phyloP scores from a whole-genome alignment of 2,329 filamentous ascomycete species.

The Myrmaecium sp. region DNA sequence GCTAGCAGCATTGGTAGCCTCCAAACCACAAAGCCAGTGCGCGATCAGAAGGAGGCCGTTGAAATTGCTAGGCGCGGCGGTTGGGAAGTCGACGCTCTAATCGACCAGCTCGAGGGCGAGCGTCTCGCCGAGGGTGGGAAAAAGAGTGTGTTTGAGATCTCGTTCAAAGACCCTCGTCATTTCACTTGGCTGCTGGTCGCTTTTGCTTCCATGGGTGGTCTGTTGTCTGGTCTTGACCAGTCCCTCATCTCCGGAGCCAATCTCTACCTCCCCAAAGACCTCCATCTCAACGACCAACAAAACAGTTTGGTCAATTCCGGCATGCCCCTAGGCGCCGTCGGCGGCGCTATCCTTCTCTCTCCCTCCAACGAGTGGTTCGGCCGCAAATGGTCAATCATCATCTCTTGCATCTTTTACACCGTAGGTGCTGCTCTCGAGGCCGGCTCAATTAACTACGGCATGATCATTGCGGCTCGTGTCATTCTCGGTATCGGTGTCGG shows the following conservation, averaged over 20 bases:
- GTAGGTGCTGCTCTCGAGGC: slow-evolving; percentile 52
- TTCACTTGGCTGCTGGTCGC: slow-evolving; percentile 53
- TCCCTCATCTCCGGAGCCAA: slow-evolving; percentile 57
- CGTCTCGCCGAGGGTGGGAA: slow-evolving; percentile 18
- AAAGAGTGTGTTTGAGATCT: slow-evolving; percentile 33
- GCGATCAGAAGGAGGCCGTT: slow-evolving; percentile 4
- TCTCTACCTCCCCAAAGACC: slow-evolving; percentile 43
- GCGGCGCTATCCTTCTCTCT: slow-evolving; percentile 48
- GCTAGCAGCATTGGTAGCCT: too few relatives aligned
- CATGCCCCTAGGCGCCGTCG: slow-evolving; percentile 57
- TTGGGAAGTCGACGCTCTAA: slow-evolving; percentile 28
- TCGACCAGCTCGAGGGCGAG: slow-evolving; percentile 24
- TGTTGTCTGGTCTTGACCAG: slow-evolving; percentile 57
- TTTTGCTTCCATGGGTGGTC: slow-evolving; percentile 59
- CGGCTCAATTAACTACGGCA: slow-evolving; percentile 49
- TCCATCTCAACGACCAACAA: slow-evolving; percentile 36
- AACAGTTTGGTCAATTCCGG: slow-evolving; percentile 52
- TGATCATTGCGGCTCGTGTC: slow-evolving; percentile 52
- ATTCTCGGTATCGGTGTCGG: slow-evolving; percentile 56
- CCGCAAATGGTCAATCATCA: slow-evolving; percentile 50
- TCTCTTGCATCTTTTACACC: slow-evolving; percentile 53
- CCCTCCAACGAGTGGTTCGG: slow-evolving; percentile 52
- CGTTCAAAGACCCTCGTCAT: slow-evolving; percentile 43
- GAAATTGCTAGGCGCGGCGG: slow-evolving; percentile 7
- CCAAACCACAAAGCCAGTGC: too few relatives aligned